Base-by-base conservation (phyloP, 305 asterid genomes). In the Ilex paraguariensis region DNA sequence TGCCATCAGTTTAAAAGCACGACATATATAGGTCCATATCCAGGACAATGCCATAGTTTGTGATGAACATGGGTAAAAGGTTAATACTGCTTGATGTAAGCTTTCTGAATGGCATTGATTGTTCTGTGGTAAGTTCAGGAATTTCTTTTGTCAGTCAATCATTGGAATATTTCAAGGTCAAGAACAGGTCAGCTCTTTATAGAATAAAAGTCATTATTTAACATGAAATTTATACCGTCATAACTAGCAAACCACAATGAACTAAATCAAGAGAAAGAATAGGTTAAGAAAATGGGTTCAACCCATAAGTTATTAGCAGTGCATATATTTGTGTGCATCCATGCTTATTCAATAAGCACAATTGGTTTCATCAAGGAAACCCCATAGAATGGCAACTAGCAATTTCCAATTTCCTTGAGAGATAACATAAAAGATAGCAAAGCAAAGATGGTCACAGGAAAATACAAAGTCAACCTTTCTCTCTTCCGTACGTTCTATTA, bases 51-150 rank as follows among this genome's bases (percentile, higher is more conserved):
- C 30, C 31, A 52, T 10, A 7, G 54, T 21, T 14, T 11, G 54
- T 5, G 54, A 50, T 13, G 13, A 52, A 52, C 30, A 52, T 52
- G 56, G 60, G 59, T 45, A 59, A 67, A 67, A 54, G 21, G 60
- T 21, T 58, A 46, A 70, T 54, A 31, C 73, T 62, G 71, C 56
- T 16, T 16, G 53, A 54, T 33, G 44, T 48, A 62, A 58, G 68
- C 72, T 59, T 61, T 56, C 13, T 53, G 17, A 14, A 11, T 57
- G 33, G 21, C 50, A 36, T 17, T 57, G 44, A 17, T 33, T 66
- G 61, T 50, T 71, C 66, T 60, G 44, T 58, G 66, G 17, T 30
- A 57, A 60, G 59, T 58, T 58, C 59, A 56, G 54, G 52, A 40
- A 53, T 52, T 44, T 55, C 70, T 54, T 54, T 48, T 64, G 28